Conservation (phyloP, 2,329 filamentous ascomycete genomes). For the Teratosphaeria nubilosa region DNA sequence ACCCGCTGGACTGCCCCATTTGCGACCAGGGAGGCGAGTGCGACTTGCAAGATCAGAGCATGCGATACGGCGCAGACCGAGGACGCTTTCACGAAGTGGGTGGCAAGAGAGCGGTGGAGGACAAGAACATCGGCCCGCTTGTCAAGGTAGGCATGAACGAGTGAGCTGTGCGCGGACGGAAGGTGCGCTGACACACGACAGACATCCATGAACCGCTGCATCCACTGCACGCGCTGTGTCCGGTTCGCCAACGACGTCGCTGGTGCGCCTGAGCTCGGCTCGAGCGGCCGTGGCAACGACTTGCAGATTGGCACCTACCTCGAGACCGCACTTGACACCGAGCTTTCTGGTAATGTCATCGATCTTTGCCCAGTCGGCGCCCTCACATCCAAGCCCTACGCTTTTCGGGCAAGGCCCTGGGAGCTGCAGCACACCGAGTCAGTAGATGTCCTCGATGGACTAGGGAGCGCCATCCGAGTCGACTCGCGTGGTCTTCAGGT, state of each 20-base stretch:
- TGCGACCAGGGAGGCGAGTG: slow-evolving; percentile 99
- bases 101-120: slow-evolving; percentile 95
- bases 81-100: slow-evolving; percentile 92
- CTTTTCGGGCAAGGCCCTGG: slow-evolving; percentile 94
- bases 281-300: slow-evolving; percentile 89
- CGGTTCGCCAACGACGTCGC: slow-evolving; percentile 97
- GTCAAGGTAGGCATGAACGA: slow-evolving; percentile 53
- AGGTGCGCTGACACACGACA: slow-evolving; percentile 17
- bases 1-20: slow-evolving; percentile 91
- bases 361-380: slow-evolving; percentile 97
- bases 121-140: slow-evolving; percentile 97
- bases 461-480: slow-evolving; percentile 90
- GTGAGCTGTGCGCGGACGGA: neutral
- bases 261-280: slow-evolving; percentile 89
- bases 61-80: slow-evolving; percentile 93
- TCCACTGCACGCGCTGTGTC: slow-evolving; percentile 96
- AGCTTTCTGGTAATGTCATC: slow-evolving; percentile 94
- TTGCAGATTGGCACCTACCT: slow-evolving; percentile 98
- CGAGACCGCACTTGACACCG: slow-evolving; percentile 84
- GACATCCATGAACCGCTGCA: slow-evolving; percentile 99
- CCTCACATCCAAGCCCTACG: slow-evolving; percentile 92
- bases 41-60: slow-evolving; percentile 97
- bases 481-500: slow-evolving; percentile 91
- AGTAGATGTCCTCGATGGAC: slow-evolving; percentile 82
- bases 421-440: slow-evolving; percentile 94